Evolutionary conservation across 768 basidiomycete species (phyloP).

Genomic region (Gymnopilus dilepis): DNA sequence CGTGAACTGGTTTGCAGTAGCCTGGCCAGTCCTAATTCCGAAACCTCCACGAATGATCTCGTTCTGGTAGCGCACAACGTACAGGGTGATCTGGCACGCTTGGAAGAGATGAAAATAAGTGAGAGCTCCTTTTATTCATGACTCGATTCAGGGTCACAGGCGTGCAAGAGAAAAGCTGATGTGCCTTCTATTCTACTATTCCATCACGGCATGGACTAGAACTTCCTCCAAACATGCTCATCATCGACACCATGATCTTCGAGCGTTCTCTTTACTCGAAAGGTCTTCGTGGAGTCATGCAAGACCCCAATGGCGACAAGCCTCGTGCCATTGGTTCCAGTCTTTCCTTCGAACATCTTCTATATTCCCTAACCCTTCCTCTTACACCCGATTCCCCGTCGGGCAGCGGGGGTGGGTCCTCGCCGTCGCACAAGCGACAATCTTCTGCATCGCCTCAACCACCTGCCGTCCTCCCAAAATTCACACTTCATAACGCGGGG

Average conservation of each 20-base stretch:
- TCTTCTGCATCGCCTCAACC: slow-evolving; percentile 17
- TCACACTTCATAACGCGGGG: slow-evolving; percentile 72
- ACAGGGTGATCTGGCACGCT: slow-evolving; percentile 57
- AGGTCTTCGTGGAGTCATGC: slow-evolving; percentile 65
- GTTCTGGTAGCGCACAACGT: slow-evolving; percentile 73
- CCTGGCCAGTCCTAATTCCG: slow-evolving; percentile 77
- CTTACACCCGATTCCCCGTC: slow-evolving; percentile 19
- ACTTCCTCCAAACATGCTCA: slow-evolving; percentile 73
- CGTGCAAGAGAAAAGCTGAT: background rate
- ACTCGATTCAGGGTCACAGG: slow-evolving; percentile 14
- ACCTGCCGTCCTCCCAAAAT: slow-evolving; percentile 41
- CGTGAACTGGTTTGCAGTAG: slow-evolving; percentile 51
- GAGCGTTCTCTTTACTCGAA: slow-evolving; percentile 66
- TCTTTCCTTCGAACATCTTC: slow-evolving; percentile 65
- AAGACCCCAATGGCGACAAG: slow-evolving; percentile 60
- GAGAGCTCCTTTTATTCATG: slow-evolving; percentile 31
- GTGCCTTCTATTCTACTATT: background rate
- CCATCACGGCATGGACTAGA: slow-evolving; percentile 42
- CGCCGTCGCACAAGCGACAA: slow-evolving; percentile 18
- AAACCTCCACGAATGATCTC: slow-evolving; percentile 69
- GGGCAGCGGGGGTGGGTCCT: slow-evolving; percentile 8
- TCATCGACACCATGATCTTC: slow-evolving; percentile 66
- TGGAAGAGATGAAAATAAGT: slow-evolving; percentile 87
- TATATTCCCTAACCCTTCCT: slow-evolving; percentile 62
- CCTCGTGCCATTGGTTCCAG: slow-evolving; percentile 55